Base-by-base conservation (phyloP, 1,284 basidiomycete species). In the Leccinum proximum region DNA sequence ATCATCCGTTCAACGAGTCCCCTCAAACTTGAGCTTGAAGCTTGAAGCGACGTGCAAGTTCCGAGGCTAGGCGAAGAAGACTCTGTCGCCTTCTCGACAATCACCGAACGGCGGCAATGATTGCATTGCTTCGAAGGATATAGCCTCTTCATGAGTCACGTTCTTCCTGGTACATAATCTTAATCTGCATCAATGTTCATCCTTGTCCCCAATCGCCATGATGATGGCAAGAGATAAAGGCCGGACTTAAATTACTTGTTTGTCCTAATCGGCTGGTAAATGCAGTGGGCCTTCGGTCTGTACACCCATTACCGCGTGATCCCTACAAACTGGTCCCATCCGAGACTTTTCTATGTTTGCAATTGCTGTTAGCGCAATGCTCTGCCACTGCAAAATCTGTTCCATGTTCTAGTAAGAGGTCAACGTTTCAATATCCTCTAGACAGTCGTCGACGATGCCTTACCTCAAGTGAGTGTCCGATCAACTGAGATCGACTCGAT, bases 1-100 rank as follows among this genome's bases (percentile, higher is more conserved):
- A 18, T 26, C 22, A 50, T 30, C 30, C 30, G 30, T 30, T 10
- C 14, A 4, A 5, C 4, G 42, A 22, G 18, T 54, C 53, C 13
- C 22, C 54, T 56, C 54, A 30, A 56, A 56, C 50, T 18, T 22
- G 18, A 22, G 50, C 18, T 53, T 53, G 18, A 50, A 50, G 48
- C 53, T 54, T 30, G 53, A 54, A 45, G 13, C 60, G 58, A 35
- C 22, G 14, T 3, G 13, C 58, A 42, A 38, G 18, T 37, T 65
- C 68, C 56, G 67, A 64, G 35, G 40, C 48, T 53, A 30, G 37
- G 33, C 30, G 5, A 22, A 38, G 37, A 56, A 40, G 67, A 37
- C 10, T 22, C 35, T 35, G 66, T 62, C 68, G 14, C 68, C 68
- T 59, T 71, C 68, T 53, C 68, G 61, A 68, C 68, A 56, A 63